Evolutionary conservation across 2,329 filamentous ascomycete species (phyloP).

Genomic region (Hypoxylon rubiginosum): DNA sequence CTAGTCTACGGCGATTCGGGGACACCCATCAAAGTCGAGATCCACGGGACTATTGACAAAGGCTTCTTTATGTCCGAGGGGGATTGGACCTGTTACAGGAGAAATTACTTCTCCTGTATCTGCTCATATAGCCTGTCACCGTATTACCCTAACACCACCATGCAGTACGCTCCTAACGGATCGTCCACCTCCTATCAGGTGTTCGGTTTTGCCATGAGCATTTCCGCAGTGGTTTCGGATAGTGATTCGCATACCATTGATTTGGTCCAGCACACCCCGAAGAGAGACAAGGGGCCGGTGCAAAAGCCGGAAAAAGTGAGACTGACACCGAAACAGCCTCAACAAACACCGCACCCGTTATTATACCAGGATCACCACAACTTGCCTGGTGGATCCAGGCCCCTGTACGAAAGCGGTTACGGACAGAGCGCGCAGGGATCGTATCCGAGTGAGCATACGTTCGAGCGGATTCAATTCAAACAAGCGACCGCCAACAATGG

Average conservation of each 20-base stretch:
- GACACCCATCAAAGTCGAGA: slow-evolving; percentile 75
- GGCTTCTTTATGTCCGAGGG: slow-evolving; percentile 86
- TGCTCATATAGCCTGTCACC: slow-evolving; percentile 82
- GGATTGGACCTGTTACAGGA: slow-evolving; percentile 92
- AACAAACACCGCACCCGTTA: slow-evolving; percentile 61
- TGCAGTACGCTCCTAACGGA: slow-evolving; percentile 65
- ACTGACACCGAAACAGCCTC: slow-evolving; percentile 75
- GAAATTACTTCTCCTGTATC: slow-evolving; percentile 91
- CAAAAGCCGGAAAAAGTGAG: slow-evolving; percentile 78
- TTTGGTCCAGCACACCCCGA: slow-evolving; percentile 90
- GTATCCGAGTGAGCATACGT: slow-evolving; percentile 70
- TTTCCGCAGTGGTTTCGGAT: slow-evolving; percentile 85
- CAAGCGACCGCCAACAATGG: slow-evolving; percentile 95
- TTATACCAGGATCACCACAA: slow-evolving; percentile 60
- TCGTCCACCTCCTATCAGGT: slow-evolving; percentile 73
- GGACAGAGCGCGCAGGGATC: slow-evolving; percentile 54
- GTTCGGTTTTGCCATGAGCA: slow-evolving; percentile 83
- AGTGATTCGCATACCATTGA: slow-evolving; percentile 82
- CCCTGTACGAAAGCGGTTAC: slow-evolving; percentile 59
- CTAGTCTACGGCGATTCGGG: slow-evolving; percentile 70
- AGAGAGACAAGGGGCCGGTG: slow-evolving; percentile 88
- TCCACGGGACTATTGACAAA: slow-evolving; percentile 86
- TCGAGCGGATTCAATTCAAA: slow-evolving; percentile 95
- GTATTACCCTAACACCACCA: slow-evolving; percentile 59
- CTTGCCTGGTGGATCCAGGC: slow-evolving; percentile 52